phyloP scores from a whole-genome alignment of 805 yeast genomes.

The Yamadazyma paraphyllophila region DNA sequence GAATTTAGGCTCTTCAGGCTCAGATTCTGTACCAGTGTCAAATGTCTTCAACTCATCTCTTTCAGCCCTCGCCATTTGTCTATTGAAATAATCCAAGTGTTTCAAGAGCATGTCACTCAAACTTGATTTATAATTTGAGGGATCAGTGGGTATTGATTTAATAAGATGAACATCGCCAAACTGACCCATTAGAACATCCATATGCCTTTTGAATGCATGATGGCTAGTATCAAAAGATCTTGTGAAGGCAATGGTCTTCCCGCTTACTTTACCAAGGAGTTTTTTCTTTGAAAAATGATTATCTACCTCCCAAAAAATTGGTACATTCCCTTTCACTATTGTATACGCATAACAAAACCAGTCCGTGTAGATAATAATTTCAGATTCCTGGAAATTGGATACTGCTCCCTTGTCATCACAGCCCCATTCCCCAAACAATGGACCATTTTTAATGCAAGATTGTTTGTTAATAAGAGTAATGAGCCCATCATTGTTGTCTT shows the following conservation, averaged over 20 bases:
- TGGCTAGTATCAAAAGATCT: conserved; percentile 54
- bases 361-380: conserved; percentile 44
- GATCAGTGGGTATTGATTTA: conserved; percentile 46
- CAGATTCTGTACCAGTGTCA: conserved; percentile 1
- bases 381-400: conserved; percentile 53
- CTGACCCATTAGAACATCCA: conserved; percentile 45
- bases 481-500: conserved; percentile 33
- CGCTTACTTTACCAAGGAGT: conserved; percentile 30
- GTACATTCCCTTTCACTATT: conserved; percentile 52
- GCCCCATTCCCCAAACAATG: conserved; percentile 56
- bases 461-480: conserved; percentile 54
- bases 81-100: conserved; percentile 34
- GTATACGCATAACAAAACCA: conserved; percentile 44
- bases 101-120: conserved; percentile 38
- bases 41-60: conserved; percentile 20
- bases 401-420: conserved; percentile 56
- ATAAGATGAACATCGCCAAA: conserved; percentile 50
- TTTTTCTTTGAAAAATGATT: conserved; percentile 36
- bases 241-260: conserved; percentile 45
- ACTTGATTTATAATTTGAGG: conserved; percentile 44
- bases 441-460: conserved; percentile 46
- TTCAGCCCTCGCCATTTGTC: conserved; percentile 13
- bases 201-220: conserved; percentile 50
- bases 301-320: conserved; percentile 54
- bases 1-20: conserved; percentile 1